Percentiles rank a stretch among this genome's conserved stretches.
Conservation (phyloP, 2,329 filamentous ascomycete genomes). For the Talaromyces sp. region DNA sequence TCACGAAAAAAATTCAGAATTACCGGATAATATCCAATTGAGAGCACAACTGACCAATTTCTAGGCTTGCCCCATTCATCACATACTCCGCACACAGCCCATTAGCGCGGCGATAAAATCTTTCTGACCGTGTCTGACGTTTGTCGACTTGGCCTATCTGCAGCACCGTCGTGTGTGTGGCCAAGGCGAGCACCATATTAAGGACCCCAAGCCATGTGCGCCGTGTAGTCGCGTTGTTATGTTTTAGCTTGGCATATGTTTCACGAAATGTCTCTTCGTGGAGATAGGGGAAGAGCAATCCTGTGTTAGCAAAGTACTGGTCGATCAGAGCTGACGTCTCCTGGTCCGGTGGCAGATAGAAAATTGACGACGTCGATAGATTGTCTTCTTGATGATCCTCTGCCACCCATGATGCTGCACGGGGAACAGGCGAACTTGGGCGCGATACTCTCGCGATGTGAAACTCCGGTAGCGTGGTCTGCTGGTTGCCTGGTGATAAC, state of each 20-base stretch:
- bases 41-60: slow-evolving; percentile 18
- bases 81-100: slow-evolving; percentile 20
- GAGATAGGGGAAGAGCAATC: slow-evolving; percentile 27
- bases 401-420: not conserved
- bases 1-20: not conserved
- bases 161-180: slow-evolving; percentile 16
- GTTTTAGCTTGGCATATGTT: slow-evolving; percentile 20
- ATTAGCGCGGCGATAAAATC: slow-evolving; percentile 20
- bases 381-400: slow-evolving; percentile 5
- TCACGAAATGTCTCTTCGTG: slow-evolving; percentile 22
- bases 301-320: slow-evolving; percentile 23
- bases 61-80: slow-evolving; percentile 18
- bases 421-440: slow-evolving; percentile 10
- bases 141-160: slow-evolving; percentile 11
- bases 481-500: slow-evolving; percentile 11
- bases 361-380: slow-evolving; percentile 8
- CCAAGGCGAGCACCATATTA: slow-evolving; percentile 28
- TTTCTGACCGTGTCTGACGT: slow-evolving; percentile 14
- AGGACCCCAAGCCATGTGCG: slow-evolving; percentile 28
- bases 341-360: slow-evolving; percentile 13
- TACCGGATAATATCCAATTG: not conserved
- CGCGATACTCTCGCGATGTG: slow-evolving; percentile 14
- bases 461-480: not conserved
- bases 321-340: slow-evolving; percentile 18
- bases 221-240: slow-evolving; percentile 20